These are phyloP conservation scores for Cryptosporidium parvum DNA, from an alignment of 169 alveolate species.

Conservation along the genomic window DNA sequence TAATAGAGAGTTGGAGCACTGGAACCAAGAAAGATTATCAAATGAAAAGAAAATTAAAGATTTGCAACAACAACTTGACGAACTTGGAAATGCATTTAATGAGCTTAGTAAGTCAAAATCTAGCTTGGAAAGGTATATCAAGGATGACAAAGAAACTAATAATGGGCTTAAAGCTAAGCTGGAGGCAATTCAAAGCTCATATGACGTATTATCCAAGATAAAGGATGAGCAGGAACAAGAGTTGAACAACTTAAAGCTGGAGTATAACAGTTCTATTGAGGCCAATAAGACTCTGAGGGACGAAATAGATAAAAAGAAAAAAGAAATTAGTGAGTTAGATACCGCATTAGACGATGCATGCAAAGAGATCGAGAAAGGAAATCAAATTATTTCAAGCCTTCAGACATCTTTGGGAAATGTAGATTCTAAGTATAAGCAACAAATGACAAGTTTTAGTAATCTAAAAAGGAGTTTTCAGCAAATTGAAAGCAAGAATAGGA, in stretches of 20 bases:
- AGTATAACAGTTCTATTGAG: slow-evolving; percentile 27
- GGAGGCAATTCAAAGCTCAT: slow-evolving; percentile 15
- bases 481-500: slow-evolving; percentile 14
- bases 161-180: slow-evolving; percentile 40
- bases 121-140: slow-evolving; percentile 26
- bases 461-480: slow-evolving; percentile 58
- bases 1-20: slow-evolving; percentile 27
- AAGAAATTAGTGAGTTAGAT: slow-evolving; percentile 51
- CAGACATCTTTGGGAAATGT: slow-evolving; percentile 49
- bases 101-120: slow-evolving; percentile 28
- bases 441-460: slow-evolving; percentile 36
- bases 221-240: slow-evolving; percentile 42
- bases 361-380: slow-evolving; percentile 67
- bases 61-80: slow-evolving; percentile 30
- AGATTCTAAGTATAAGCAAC: slow-evolving; percentile 64
- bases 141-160: slow-evolving; percentile 14
- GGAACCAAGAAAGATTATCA: slow-evolving; percentile 46
- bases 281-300: slow-evolving; percentile 8
- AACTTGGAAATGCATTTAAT: slow-evolving; percentile 17
- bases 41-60: slow-evolving; percentile 36
- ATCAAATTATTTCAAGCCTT: slow-evolving; percentile 65
- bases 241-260: slow-evolving; percentile 28
- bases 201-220: slow-evolving; percentile 7
- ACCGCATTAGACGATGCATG: slow-evolving; percentile 66
- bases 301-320: slow-evolving; percentile 35